Evolutionary conservation across 2,329 filamentous ascomycete species (phyloP).

Genomic region (Coleophoma cylindrospora): DNA sequence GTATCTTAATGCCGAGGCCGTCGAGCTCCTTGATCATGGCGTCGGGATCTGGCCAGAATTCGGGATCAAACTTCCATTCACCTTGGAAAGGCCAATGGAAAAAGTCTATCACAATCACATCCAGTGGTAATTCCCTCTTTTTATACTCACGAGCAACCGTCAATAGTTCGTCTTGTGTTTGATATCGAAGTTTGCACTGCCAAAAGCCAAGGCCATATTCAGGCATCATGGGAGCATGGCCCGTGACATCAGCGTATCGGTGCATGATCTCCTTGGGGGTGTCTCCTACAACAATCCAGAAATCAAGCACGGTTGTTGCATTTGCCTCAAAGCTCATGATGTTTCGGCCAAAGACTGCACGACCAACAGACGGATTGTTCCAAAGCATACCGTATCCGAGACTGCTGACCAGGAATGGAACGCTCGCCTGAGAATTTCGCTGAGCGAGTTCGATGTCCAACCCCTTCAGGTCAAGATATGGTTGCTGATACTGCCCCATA

Average conservation of each 20-base stretch:
- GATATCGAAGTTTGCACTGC: constrained; percentile 62
- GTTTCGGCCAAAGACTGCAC: constrained; percentile 55
- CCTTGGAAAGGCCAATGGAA: constrained; percentile 63
- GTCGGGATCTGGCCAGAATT: constrained; percentile 58
- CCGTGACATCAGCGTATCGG: constrained; percentile 49
- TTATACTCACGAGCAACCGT: constrained; percentile 53
- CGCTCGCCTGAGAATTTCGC: constrained; percentile 58
- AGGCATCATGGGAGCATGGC: constrained; percentile 59
- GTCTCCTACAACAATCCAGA: constrained; percentile 56
- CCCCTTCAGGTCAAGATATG: constrained; percentile 54
- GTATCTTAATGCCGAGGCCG: constrained; percentile 52
- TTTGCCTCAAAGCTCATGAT: constrained; percentile 53
- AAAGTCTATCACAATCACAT: constrained; percentile 60
- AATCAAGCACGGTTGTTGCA: constrained; percentile 52
- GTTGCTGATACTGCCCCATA: constrained; percentile 64
- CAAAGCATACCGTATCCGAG: constrained; percentile 57
- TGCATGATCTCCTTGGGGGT: constrained; percentile 48
- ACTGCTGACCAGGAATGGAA: constrained; percentile 55
- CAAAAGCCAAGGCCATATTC: constrained; percentile 62
- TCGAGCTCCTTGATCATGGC: constrained; percentile 58
- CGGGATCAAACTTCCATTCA: constrained; percentile 60
- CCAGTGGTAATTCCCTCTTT: constrained; percentile 46
- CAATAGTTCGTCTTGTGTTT: constrained; percentile 57
- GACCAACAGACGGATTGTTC: constrained; percentile 58
- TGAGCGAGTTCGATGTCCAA: constrained; percentile 57